Percentiles rank a stretch among this genome's conserved stretches.
Evolutionary conservation across 208 protist species (phyloP).

Genomic region (Acanthamoeba sp.): DNA sequence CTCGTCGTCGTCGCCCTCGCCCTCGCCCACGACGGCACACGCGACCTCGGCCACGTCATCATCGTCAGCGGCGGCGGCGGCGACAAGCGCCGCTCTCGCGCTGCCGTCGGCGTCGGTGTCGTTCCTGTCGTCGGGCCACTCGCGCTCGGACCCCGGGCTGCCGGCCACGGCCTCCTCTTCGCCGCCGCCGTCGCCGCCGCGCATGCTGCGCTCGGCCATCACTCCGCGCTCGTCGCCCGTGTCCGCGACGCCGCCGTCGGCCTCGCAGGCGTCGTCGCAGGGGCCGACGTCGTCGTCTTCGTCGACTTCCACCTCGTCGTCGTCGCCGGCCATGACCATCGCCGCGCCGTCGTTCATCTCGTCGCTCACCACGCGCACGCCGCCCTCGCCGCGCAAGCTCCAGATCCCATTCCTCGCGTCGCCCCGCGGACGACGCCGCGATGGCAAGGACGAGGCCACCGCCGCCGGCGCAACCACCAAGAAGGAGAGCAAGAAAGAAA

Average conservation of each 20-base stretch:
- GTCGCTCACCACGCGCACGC: background rate
- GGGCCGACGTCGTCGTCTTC: background rate
- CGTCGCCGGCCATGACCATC: background rate
- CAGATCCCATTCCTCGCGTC: conserved; percentile 23
- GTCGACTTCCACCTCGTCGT: background rate
- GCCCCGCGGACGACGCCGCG: background rate
- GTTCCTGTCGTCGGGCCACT: conserved; percentile 9
- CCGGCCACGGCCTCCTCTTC: background rate
- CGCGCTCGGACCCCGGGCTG: background rate
- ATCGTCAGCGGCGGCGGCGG: background rate
- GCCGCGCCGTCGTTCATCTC: background rate
- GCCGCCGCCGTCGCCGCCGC: conserved; percentile 11
- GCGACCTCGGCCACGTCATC: background rate
- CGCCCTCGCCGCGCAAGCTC: conserved; percentile 36
- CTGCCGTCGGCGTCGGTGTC: background rate
- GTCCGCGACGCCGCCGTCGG: background rate
- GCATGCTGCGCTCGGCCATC: background rate
- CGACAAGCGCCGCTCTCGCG: background rate
- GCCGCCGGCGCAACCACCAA: background rate
- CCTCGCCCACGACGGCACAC: background rate
- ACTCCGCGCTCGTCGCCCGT: conserved; percentile 7
- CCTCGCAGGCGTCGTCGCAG: too few species aligned
- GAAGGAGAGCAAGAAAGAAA: background rate
- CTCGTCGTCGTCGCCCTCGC: background rate
- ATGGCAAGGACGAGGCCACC: background rate